Percentiles rank a stretch among this genome's conserved stretches.
Conservation (phyloP, 1,139 yeast species). For the Debaryomyces sp. region DNA sequence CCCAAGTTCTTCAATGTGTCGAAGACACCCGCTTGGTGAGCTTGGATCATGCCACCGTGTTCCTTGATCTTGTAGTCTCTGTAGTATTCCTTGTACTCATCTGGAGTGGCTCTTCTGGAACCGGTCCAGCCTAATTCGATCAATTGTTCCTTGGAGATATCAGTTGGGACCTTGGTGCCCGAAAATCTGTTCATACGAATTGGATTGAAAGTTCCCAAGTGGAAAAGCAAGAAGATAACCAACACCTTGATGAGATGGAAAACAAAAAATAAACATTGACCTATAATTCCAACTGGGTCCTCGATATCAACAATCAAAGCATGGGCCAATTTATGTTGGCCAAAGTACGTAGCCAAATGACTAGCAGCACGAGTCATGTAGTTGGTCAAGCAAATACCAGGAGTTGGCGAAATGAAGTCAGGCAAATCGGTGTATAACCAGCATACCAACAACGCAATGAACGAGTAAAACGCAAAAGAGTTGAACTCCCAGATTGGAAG, state of each 20-base stretch:
- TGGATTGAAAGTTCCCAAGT: constrained; percentile 81
- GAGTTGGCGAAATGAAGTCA: constrained; percentile 85
- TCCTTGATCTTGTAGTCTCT: constrained; percentile 65
- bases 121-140: constrained; percentile 90
- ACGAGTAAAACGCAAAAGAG: constrained; percentile 47
- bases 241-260: constrained; percentile 68
- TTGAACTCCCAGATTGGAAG: constrained; percentile 78
- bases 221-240: constrained; percentile 59
- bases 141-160: constrained; percentile 58
- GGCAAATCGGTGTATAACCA: constrained; percentile 97
- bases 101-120: constrained; percentile 68
- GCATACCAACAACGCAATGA: constrained; percentile 47
- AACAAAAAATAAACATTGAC: constrained; percentile 69
- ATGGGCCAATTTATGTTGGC: constrained; percentile 40
- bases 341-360: constrained; percentile 34
- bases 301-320: constrained; percentile 52
- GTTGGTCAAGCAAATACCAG: constrained; percentile 83
- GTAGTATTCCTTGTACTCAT: constrained; percentile 72
- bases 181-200: constrained; percentile 31
- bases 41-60: constrained; percentile 78
- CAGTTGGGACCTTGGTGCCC: constrained; percentile 32
- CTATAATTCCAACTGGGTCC: constrained; percentile 41
- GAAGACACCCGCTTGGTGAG: constrained; percentile 74
- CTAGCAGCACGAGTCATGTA: constrained; percentile 48
- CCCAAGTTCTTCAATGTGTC: constrained; percentile 64